Evolutionary conservation across 2,329 filamentous ascomycete genomes (phyloP).

Genomic region (Venturia oleaginea): DNA sequence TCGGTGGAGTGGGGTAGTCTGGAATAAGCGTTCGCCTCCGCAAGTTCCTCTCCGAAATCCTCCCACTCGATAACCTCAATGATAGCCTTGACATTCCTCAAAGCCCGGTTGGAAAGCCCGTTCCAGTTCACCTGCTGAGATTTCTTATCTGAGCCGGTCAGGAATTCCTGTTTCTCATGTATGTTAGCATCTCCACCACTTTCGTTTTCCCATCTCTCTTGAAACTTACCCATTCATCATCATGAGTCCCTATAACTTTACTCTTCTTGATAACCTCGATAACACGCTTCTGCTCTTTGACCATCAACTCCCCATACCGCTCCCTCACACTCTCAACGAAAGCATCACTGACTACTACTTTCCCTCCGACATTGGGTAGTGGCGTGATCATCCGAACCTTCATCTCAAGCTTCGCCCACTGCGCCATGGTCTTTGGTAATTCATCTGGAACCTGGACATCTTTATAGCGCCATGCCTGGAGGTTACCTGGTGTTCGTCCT

Average conservation of each 20-base stretch:
- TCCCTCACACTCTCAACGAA: not conserved
- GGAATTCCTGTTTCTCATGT: not conserved
- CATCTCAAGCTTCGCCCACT: not conserved
- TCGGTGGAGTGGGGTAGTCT: not conserved
- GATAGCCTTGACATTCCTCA: not conserved
- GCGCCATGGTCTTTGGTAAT: not conserved
- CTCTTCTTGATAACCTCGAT: not conserved
- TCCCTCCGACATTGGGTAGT: not conserved
- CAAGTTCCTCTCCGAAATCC: not conserved
- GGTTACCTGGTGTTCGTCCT: not conserved
- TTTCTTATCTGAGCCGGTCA: not conserved
- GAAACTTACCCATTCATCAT: not conserved
- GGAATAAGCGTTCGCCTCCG: not conserved
- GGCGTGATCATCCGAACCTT: not conserved
- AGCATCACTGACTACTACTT: not conserved
- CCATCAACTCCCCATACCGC: not conserved
- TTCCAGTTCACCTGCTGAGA: not conserved
- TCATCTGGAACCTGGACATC: not conserved
- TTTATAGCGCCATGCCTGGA: conserved; percentile 2
- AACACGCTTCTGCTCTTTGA: not conserved
- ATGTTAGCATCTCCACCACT: not conserved
- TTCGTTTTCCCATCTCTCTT: not conserved
- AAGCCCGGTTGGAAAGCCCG: not conserved
- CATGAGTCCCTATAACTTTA: not conserved
- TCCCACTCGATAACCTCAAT: not conserved